These are phyloP conservation scores for Gautieria morchelliformis DNA, from an alignment of 768 basidiomycete genomes.

Conservation along the genomic window DNA sequence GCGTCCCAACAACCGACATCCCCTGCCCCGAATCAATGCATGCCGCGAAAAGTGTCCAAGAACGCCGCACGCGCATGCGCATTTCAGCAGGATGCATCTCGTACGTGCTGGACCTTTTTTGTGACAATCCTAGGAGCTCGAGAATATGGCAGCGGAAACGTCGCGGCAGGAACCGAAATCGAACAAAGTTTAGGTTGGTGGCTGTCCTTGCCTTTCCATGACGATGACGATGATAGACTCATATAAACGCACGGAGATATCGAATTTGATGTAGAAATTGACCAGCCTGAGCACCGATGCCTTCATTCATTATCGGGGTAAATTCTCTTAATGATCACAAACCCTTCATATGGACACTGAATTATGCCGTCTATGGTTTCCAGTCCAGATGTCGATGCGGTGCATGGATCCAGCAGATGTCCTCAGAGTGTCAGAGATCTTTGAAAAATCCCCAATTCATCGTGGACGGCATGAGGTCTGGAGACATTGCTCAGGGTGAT, in stretches of 20 bases:
- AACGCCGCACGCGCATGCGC: neutral
- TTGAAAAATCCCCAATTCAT: conserved; percentile 43
- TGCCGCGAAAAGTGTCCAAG: neutral
- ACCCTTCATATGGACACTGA: conserved; percentile 7
- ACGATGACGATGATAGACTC: neutral
- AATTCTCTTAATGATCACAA: neutral
- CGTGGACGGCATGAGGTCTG: conserved; percentile 31
- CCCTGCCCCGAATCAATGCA: no score
- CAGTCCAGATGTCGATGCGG: conserved; percentile 7
- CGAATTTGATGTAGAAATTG: conserved; percentile 44
- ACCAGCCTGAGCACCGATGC: conserved; percentile 28
- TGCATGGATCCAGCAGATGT: conserved; percentile 31
- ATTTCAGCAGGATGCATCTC: conserved; percentile 7
- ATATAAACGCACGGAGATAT: conserved; percentile 33
- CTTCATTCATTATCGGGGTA: conserved; percentile 25
- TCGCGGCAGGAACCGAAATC: conserved; percentile 36
- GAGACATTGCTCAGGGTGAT: conserved; percentile 38
- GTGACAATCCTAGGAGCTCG: conserved; percentile 32
- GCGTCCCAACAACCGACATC: no score
- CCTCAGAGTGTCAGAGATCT: conserved; percentile 41
- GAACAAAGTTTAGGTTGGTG: conserved; percentile 40
- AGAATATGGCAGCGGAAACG: conserved; percentile 37
- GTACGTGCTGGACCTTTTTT: conserved; percentile 33
- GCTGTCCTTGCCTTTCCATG: conserved; percentile 6
- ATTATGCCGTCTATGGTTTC: neutral